These are phyloP conservation scores for Auricularia cornea DNA, from an alignment of 768 basidiomycete species.

Conservation along the genomic window DNA sequence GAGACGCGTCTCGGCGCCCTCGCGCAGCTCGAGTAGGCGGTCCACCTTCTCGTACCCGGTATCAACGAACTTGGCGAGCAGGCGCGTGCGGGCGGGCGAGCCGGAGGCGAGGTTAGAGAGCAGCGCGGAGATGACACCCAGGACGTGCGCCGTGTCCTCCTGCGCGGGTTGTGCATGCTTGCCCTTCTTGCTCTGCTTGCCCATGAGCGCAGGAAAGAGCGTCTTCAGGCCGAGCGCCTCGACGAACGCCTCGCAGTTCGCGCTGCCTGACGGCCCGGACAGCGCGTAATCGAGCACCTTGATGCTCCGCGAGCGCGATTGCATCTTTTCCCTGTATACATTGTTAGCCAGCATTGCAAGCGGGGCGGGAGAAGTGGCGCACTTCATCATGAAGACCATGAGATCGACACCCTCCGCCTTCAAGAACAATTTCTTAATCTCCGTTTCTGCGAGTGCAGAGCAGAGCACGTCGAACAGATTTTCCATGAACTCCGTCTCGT, in stretches of 20 bases:
- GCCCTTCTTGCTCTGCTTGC: conserved; percentile 69
- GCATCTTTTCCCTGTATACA: conserved; percentile 61
- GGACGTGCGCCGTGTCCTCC: conserved; percentile 80
- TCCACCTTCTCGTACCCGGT: conserved; percentile 89
- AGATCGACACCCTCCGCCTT: conserved; percentile 89
- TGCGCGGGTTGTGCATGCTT: conserved; percentile 40
- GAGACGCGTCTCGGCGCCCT: conserved; percentile 55
- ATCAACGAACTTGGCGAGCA: conserved; percentile 93
- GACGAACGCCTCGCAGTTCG: conserved; percentile 75
- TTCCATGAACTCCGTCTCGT: conserved; percentile 97
- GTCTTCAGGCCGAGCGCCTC: conserved; percentile 84
- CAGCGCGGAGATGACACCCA: conserved; percentile 83
- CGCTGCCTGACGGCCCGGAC: conserved; percentile 62
- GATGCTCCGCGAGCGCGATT: conserved; percentile 75
- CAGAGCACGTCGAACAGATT: conserved; percentile 89
- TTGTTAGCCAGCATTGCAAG: conserved; percentile 4
- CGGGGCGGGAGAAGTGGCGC: conserved; percentile 17
- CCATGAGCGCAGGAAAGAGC: conserved; percentile 88
- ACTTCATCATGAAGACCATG: conserved; percentile 99
- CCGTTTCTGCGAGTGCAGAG: conserved; percentile 69
- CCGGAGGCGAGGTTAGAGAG: conserved; percentile 83
- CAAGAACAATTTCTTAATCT: conserved; percentile 76
- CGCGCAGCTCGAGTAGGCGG: conserved; percentile 81
- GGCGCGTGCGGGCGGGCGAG: conserved; percentile 65
- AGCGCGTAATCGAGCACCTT: conserved; percentile 89